Evolutionary conservation across 2,329 filamentous ascomycete genomes (phyloP), one percentile per base, ranked within the genome.

Genomic region (Apiospora koreana): DNA sequence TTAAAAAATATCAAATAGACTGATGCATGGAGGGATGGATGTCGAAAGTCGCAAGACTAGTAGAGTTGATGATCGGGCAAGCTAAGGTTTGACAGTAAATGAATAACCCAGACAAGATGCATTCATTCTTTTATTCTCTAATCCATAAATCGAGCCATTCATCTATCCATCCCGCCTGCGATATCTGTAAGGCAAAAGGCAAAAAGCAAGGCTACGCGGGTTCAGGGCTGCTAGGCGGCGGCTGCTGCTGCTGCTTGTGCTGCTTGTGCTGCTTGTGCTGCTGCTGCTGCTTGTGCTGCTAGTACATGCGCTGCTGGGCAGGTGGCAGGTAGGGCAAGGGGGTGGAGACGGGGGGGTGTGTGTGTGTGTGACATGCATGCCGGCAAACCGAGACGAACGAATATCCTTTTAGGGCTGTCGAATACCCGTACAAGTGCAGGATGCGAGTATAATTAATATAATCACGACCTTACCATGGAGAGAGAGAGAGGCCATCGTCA

Each of bases 301-400:
- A 38, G 9, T 41, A 41, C 38, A 41, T 41, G 38, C 12, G 14
- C 25, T 54, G 48, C 14, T 54, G 50, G 28, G 16, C 50, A n/a
- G n/a, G n/a, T n/a, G n/a, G 35, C 35, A 8, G 35, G 35, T 8
- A 62, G 18, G 54, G 31, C 31, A 12, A n/a, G 31, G 54, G 28
- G 31, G 28, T n/a, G 54, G 54, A 9, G 28, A 38, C 54, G 54
- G 54, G 35, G 35, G 35, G n/a, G n/a, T n/a, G n/a, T n/a, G n/a
- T n/a, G n/a, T n/a, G 35, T 35, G 54, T 62, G 50, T 62, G 54
- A 62, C 54, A 62, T 62, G 54, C 54, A 62, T 38, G 54, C 31
- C 54, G 54, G 54, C 31, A 62, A 38, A 62, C 54, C 54, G 54
- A 62, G 54, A 62, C 54, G 54, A 62, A 62, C 54, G 54, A 62